These are phyloP conservation scores for Cystobasidium sp. DNA, from an alignment of 1,284 basidiomycete genomes.

Conservation along the genomic window DNA sequence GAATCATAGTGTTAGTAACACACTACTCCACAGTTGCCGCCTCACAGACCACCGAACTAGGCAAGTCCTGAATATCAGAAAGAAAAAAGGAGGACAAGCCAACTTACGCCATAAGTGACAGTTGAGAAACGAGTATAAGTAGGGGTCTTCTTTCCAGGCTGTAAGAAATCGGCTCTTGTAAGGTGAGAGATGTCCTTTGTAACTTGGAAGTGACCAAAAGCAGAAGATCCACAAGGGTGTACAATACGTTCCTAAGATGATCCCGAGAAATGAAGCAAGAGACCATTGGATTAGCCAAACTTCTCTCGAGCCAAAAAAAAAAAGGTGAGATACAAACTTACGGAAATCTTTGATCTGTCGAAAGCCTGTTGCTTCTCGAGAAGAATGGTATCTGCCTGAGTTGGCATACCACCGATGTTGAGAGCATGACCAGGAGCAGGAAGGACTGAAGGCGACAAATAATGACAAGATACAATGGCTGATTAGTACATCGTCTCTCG, in stretches of 20 bases:
- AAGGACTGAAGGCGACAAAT: not conserved
- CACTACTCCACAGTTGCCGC: not conserved
- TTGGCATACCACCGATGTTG: constrained; percentile 56
- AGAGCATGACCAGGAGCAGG: constrained; percentile 49
- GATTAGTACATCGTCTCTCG: constrained; percentile 22
- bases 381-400: constrained; percentile 54
- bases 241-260: constrained; percentile 53
- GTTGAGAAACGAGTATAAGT: constrained; percentile 53
- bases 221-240: constrained; percentile 55
- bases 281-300: not conserved
- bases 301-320: not conserved
- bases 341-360: constrained; percentile 53
- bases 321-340: not conserved
- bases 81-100: not conserved
- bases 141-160: constrained; percentile 53
- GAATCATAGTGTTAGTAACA: not conserved
- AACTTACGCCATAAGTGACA: constrained; percentile 54
- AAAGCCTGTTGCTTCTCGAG: constrained; percentile 57
- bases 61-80: not conserved
- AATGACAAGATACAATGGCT: too few species aligned
- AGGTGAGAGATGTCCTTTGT: constrained; percentile 54
- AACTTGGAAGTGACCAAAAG: constrained; percentile 55
- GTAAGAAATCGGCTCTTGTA: constrained; percentile 54
- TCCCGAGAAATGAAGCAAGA: not conserved
- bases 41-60: not conserved